These are phyloP conservation scores for Alternaria conjuncta DNA, from an alignment of 2,329 filamentous ascomycete species.

Conservation along the genomic window DNA sequence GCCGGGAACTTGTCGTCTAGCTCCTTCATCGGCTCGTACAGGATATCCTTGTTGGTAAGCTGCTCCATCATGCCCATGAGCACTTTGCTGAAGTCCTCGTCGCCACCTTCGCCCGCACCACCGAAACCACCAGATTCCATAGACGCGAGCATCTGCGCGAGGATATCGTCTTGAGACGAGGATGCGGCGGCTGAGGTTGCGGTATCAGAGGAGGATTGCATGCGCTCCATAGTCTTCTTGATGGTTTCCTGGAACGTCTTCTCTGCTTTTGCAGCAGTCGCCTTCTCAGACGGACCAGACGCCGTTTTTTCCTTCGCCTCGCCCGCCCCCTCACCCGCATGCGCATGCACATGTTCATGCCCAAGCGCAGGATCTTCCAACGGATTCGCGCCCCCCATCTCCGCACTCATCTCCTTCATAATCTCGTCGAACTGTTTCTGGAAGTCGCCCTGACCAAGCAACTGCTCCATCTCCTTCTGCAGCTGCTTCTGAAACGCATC, in stretches of 20 bases:
- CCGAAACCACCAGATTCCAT: constrained; percentile 70
- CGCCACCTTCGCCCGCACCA: constrained; percentile 60
- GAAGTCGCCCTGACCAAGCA: constrained; percentile 78
- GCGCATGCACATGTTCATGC: constrained; percentile 36
- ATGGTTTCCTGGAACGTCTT: constrained; percentile 91
- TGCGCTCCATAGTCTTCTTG: constrained; percentile 90
- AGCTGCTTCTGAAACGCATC: constrained; percentile 85
- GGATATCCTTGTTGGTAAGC: constrained; percentile 95
- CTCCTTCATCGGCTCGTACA: constrained; percentile 99
- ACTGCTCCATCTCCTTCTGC: constrained; percentile 86
- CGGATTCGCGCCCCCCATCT: constrained; percentile 31
- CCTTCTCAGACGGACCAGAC: constrained; percentile 8
- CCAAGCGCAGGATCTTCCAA: constrained; percentile 21
- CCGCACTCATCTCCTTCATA: constrained; percentile 70
- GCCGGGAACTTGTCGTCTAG: constrained; percentile 87
- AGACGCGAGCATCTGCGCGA: constrained; percentile 91
- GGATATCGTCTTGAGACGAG: constrained; percentile 70
- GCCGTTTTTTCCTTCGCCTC: constrained; percentile 13
- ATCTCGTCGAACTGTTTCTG: constrained; percentile 79
- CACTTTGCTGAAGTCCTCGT: constrained; percentile 94
- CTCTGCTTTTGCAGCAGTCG: constrained; percentile 55
- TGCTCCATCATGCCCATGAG: constrained; percentile 99
- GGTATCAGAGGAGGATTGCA: constrained; percentile 86
- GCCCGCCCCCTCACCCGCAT: constrained; percentile 9
- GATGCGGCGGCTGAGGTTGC: constrained; percentile 78